phyloP scores from a whole-genome alignment of 441 rosid genomes.

The Manihot esculenta region DNA sequence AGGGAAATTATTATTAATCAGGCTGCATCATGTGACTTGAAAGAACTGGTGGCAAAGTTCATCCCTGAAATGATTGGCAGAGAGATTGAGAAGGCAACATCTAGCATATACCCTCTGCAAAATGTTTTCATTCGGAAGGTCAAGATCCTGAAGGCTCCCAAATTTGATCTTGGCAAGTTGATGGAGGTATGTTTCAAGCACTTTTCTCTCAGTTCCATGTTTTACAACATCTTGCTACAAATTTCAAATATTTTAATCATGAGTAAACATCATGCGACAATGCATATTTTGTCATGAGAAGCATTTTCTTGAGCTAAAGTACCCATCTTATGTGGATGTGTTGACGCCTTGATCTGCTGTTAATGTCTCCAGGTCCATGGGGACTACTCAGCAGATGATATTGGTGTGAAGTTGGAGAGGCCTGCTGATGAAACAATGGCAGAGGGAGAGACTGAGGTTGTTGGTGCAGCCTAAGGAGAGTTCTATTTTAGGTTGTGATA shows the following conservation, averaged over 20 bases:
- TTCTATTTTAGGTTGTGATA: neutral
- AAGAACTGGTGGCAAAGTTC: slow-evolving; percentile 56
- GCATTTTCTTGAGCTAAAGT: neutral
- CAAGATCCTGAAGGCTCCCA: slow-evolving; percentile 73
- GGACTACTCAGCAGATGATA: slow-evolving; percentile 70
- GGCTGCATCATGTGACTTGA: slow-evolving; percentile 66
- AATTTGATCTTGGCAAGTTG: slow-evolving; percentile 76
- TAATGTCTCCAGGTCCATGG: slow-evolving; percentile 58
- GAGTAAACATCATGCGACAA: neutral
- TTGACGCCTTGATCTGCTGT: neutral
- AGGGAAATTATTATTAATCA: slow-evolving; percentile 62
- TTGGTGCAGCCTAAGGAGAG: slow-evolving; percentile 16
- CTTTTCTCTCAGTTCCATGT: neutral
- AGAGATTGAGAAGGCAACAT: slow-evolving; percentile 66
- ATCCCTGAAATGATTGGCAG: slow-evolving; percentile 60
- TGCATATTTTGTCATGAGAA: neutral
- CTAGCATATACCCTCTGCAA: slow-evolving; percentile 60
- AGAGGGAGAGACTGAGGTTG: slow-evolving; percentile 30
- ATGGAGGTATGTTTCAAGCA: slow-evolving; percentile 46
- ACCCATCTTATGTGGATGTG: too few relatives aligned
- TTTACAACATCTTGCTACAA: neutral
- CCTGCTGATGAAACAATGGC: slow-evolving; percentile 62
- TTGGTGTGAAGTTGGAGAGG: slow-evolving; percentile 76
- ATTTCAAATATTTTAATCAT: neutral
- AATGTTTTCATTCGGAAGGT: slow-evolving; percentile 70